Evolutionary conservation across 1,139 yeast genomes (phyloP).

Genomic region (Yamadazyma sp.): DNA sequence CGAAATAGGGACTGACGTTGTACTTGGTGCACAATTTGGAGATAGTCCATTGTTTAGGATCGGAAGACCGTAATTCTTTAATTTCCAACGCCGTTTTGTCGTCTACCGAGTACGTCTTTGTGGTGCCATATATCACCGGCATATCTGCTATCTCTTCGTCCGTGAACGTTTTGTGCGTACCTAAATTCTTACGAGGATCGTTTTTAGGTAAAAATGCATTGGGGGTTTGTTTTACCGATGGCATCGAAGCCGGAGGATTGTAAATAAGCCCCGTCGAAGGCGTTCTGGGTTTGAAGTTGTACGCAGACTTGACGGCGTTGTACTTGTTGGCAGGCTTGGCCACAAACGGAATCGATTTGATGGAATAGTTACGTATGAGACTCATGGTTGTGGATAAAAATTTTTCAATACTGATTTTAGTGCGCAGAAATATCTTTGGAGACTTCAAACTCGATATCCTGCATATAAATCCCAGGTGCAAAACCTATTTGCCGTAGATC

Average conservation of each 20-base stretch:
- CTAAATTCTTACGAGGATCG: slow-evolving; percentile 56
- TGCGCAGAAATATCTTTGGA: background rate
- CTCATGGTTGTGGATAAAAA: slow-evolving; percentile 6
- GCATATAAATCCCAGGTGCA: too few species aligned
- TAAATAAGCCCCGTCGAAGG: slow-evolving; percentile 40
- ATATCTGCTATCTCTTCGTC: slow-evolving; percentile 50
- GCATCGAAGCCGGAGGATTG: slow-evolving; percentile 38
- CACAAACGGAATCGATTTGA: slow-evolving; percentile 29
- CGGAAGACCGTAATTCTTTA: slow-evolving; percentile 54
- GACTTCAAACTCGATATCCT: too few species aligned
- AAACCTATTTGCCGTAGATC: too few species aligned
- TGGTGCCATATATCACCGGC: slow-evolving; percentile 48
- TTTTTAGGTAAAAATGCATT: slow-evolving; percentile 64
- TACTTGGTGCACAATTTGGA: slow-evolving; percentile 66
- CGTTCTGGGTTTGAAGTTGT: slow-evolving; percentile 41
- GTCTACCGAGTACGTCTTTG: slow-evolving; percentile 59
- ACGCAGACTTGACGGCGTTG: slow-evolving; percentile 39
- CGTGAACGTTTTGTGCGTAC: slow-evolving; percentile 24
- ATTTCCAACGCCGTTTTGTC: slow-evolving; percentile 65
- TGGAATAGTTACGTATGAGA: slow-evolving; percentile 12
- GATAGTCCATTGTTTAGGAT: slow-evolving; percentile 69
- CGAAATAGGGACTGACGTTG: slow-evolving; percentile 25
- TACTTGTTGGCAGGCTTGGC: slow-evolving; percentile 40
- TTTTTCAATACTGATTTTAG: background rate
- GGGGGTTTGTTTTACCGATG: slow-evolving; percentile 54